Evolutionary conservation across 2,329 filamentous ascomycete species (phyloP), one percentile per base, ranked within the genome.

Genomic region (Fusarium caatingaense): DNA sequence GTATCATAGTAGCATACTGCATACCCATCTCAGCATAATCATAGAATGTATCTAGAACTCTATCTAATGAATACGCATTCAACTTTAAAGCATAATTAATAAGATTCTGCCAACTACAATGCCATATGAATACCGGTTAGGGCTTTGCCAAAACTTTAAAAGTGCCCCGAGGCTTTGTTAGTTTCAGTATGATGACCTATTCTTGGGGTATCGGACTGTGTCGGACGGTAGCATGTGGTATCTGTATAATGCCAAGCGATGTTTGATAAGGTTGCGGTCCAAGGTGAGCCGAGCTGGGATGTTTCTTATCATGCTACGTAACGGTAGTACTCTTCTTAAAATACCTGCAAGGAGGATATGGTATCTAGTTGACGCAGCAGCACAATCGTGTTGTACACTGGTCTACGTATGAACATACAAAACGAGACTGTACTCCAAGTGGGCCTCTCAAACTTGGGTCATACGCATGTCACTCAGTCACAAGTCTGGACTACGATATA

Each of bases 1-100:
- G 59, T 46, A 68, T 28, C 58, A 18, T 54, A 61, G 44, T 51
- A 64, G 45, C 40, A 57, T 54, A 51, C 30, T 40, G 48, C 47
- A 60, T 65, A 54, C 48, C 25, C 27, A 64, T 25, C 40, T 42
- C 27, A 45, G 59, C 60, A 65, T 37, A 42, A 51, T 25, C n/a
- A 58, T 66, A 66, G 46, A 59, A 58, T 71, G 62, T 61, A 60
- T n/a, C 20, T 45, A n/a, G 25, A 56, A 56, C 25, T 54, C 27
- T 9, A 60, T 20, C 53, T 46, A 65, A 71, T 66, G 51, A 54
- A 45, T 59, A 56, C 45, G 50, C 25, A 56, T 49, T 62, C 63
- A 56, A 15, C 37, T 50, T 49, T 16, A 18, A 28, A 37, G 15
- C 9, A 12, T n/a, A 3, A n/a, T 9, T 23, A 6, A 16, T 13